Percentiles rank a stretch among this genome's conserved stretches.
phyloP scores from a whole-genome alignment of 768 basidiomycete species.

The Russula ochroleuca region DNA sequence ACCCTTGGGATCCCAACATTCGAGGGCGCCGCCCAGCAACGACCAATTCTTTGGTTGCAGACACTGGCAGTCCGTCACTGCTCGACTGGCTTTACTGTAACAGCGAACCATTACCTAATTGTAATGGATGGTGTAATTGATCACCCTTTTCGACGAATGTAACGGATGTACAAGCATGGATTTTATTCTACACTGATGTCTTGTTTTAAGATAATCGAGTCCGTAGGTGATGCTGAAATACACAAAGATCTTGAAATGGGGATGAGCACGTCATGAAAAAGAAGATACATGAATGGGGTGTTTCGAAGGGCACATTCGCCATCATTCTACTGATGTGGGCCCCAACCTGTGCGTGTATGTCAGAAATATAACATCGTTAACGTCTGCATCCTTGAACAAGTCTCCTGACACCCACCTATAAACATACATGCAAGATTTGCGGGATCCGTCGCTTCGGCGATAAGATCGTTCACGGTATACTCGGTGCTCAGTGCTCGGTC shows the following conservation, averaged over 20 bases:
- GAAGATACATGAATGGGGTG: no score
- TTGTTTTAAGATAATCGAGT: neutral
- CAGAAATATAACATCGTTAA: conserved; percentile 12
- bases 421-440: conserved; percentile 77
- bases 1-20: no score
- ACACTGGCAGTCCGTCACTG: no score
- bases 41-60: no score
- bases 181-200: neutral
- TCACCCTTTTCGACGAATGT: no score
- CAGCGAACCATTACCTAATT: no score
- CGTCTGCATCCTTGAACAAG: neutral
- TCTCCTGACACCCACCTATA: conserved; percentile 45
- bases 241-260: neutral
- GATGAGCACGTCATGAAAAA: no score
- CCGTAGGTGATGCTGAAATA: neutral
- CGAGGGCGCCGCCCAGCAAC: no score
- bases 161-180: no score
- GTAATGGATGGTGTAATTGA: no score
- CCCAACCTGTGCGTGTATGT: conserved; percentile 38
- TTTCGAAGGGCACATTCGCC: neutral
- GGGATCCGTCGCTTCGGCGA: conserved; percentile 79
- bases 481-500: conserved; percentile 84
- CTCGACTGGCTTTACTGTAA: no score
- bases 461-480: conserved; percentile 89
- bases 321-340: conserved; percentile 35